Base-by-base conservation (phyloP, 148 eudicot genomes). In the Rhododendron ferrugineum region DNA sequence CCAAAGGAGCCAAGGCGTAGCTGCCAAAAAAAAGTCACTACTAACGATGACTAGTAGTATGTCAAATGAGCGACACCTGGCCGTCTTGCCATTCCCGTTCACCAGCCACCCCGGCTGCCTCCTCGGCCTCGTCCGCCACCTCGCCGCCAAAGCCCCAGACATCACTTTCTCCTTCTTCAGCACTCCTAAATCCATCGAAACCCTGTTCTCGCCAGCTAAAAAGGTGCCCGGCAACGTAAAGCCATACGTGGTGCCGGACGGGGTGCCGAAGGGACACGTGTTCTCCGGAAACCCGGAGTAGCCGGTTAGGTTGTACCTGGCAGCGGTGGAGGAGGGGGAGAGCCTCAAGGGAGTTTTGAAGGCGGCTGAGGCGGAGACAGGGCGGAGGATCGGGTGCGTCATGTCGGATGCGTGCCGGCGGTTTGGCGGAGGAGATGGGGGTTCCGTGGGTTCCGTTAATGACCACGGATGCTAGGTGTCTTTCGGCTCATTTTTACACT, bases 21-120 rank as follows among this genome's bases (percentile, higher is more conserved):
- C 49, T 2, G 11, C 49, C 49, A 46, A 46, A 46, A 46, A 6
- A 46, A 46, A 46, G 0, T 7, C 11, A 50, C 3, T 14, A 15
- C 18, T 14, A 68, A 28, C 16, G 1, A 46, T 78, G 80, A n/a
- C 32, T 0, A 78, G n/a, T 28, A 2, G 10, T 22, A n/a, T 32
- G 40, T 28, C 82, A 18, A 16, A 77, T 60, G 49, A 62, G 32
- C 84, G 76, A 16, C 94, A 92, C 62, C 85, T 91, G 18, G 92
- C 89, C 6, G 92, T 88, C 2, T 84, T 90, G n/a, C 87, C 94
- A 6, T 92, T 92, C 89, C 92, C 93, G 0, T 89, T 89, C 82
- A 83, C 90, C 13, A 78, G 87, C 44, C 94, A 92, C 73, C 78
- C 92, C 1, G 84, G 86, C 18, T 85, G 84, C 3, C 89, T 89